phyloP scores from a whole-genome alignment of 352 stramenopile genomes.

The Halophytophthora polymorphica region DNA sequence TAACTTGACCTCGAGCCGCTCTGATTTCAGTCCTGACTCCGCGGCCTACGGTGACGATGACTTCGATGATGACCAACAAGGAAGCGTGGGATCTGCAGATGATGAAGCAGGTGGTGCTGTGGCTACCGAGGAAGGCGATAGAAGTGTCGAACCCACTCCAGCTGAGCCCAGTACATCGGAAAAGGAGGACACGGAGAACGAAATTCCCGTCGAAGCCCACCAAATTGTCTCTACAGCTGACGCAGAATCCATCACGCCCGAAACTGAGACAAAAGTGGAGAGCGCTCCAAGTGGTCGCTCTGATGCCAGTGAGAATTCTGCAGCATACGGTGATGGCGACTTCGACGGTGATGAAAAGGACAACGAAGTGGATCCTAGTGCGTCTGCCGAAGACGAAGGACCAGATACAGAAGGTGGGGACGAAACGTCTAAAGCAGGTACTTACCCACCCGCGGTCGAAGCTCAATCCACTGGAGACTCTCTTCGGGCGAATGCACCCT shows the following conservation, averaged over 20 bases:
- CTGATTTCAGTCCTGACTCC: conserved; percentile 15
- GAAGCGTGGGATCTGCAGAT: neutral
- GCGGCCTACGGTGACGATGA: conserved; percentile 23
- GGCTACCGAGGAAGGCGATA: too few relatives aligned
- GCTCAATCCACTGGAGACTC: too few relatives aligned
- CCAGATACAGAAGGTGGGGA: neutral
- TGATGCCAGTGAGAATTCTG: neutral
- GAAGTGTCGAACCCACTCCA: too few relatives aligned
- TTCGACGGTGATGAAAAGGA: conserved; percentile 2
- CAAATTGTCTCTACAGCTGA: too few relatives aligned
- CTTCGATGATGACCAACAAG: conserved; percentile 18
- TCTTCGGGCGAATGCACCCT: neutral
- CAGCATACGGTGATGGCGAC: neutral
- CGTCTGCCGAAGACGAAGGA: neutral
- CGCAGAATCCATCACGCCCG: too few relatives aligned
- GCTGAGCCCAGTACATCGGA: neutral
- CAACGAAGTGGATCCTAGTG: neutral
- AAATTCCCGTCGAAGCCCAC: too few relatives aligned
- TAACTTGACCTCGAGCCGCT: conserved; percentile 9
- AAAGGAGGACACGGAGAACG: neutral
- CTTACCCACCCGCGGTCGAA: too few relatives aligned
- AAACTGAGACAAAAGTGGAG: too few relatives aligned
- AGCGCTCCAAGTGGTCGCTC: too few relatives aligned
- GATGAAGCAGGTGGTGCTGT: conserved; percentile 1
- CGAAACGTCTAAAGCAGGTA: too few relatives aligned